Evolutionary conservation across 1,284 basidiomycete genomes (phyloP), one percentile per base, ranked within the genome.

Genomic region (Tilletia indica): DNA sequence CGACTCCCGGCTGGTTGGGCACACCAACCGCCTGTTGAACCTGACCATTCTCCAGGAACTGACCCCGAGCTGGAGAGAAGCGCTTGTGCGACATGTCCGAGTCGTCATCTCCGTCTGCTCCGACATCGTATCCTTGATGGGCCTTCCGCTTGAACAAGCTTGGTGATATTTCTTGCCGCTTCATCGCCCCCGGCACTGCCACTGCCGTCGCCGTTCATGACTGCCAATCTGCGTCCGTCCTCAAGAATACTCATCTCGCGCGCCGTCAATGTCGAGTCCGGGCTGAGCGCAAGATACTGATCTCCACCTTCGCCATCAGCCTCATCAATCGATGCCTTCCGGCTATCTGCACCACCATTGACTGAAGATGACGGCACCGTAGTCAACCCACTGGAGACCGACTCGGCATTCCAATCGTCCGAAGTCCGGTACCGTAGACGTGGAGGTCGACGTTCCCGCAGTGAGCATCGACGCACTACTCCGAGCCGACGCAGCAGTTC

Each of bases 51-150:
- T 64, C 61, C 34, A 21, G 36, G 36, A 64, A 64, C 34, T 64
- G 61, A 38, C 61, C 61, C 9, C 61, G 61, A 8, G 61, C 61
- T 4, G 61, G 61, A 9, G 61, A 64, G 38, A 64, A 64, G 31
- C 61, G 61, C 16, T 64, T 64, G 61, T 64, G 31, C 16, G 61
- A 64, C 61, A 64, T 19, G 19, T 64, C 61, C 61, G 61, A 64
- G 36, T 64, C 61, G 19, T 64, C 61, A 36, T 64, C 61, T 16
- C 38, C 61, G 36, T 64, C 61, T 3, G 61, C 61, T 39, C 61
- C 61, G 16, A 64, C 61, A 42, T 64, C 61, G 36, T 64, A 36
- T 12, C 61, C 61, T 16, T 64, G 61, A 64, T 64, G 61, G 6
- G 61, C 61, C 36, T 64, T 64, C 4, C 61, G 31, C 61, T 64